These are phyloP conservation scores for Mycena maculata DNA, from an alignment of 768 basidiomycete genomes.

Conservation along the genomic window DNA sequence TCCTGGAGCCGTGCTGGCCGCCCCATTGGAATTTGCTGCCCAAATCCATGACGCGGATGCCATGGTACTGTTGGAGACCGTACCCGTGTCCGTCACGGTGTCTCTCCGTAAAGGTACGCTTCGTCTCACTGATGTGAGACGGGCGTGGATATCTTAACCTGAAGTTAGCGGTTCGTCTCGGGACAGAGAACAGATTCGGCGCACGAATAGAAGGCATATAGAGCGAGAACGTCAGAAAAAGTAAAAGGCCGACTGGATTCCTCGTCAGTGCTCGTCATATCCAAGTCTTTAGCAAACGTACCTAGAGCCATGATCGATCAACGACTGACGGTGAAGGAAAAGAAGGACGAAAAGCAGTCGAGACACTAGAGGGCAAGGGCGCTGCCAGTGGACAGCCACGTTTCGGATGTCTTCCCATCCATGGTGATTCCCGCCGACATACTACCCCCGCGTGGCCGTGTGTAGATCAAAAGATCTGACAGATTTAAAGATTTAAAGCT, in stretches of 20 bases:
- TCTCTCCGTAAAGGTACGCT: background rate
- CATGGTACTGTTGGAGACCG: background rate
- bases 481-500: no score
- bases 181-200: background rate
- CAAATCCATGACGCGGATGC: slow-evolving; percentile 31
- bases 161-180: background rate
- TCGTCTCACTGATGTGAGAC: slow-evolving; percentile 1
- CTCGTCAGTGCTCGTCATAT: background rate
- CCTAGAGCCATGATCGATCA: slow-evolving; percentile 17
- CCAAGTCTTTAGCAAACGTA: background rate
- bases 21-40: slow-evolving; percentile 7
- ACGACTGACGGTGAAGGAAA: background rate
- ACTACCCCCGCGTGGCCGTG: no score
- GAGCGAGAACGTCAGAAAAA: background rate
- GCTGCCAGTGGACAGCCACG: no score
- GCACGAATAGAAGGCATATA: background rate
- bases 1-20: slow-evolving; percentile 9
- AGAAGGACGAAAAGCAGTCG: no score
- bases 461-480: no score
- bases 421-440: no score
- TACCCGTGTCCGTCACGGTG: no score
- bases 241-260: background rate
- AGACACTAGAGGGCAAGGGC: no score
- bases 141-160: slow-evolving; percentile 8
- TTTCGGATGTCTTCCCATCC: no score